Conservation (phyloP, 805 yeast genomes). For the Cyberlindnera saturnus region DNA sequence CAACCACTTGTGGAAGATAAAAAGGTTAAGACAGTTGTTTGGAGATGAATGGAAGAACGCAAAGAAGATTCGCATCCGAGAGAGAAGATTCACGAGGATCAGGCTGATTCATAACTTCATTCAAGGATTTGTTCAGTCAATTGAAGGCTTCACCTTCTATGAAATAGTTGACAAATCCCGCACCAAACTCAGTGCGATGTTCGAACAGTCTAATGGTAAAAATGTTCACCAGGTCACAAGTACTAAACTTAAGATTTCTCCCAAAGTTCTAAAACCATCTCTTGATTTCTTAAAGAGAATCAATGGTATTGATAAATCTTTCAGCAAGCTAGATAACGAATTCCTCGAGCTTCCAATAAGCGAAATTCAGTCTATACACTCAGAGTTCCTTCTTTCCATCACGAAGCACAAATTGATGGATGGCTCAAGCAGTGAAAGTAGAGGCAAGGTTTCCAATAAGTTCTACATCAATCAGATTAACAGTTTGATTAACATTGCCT, state of each 20-base stretch:
- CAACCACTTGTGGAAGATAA: constrained; percentile 78
- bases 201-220: constrained; percentile 21
- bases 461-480: constrained; percentile 38
- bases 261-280: constrained; percentile 27
- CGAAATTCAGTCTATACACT: constrained; percentile 35
- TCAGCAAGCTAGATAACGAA: constrained; percentile 3
- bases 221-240: not conserved
- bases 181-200: not conserved
- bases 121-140: constrained; percentile 24
- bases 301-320: constrained; percentile 8
- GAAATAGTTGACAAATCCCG: constrained; percentile 24
- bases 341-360: constrained; percentile 39
- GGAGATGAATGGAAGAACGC: constrained; percentile 41
- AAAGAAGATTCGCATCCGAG: constrained; percentile 18
- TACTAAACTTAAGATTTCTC: constrained; percentile 21
- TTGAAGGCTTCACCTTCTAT: constrained; percentile 27
- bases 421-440: constrained; percentile 18
- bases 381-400: constrained; percentile 29
- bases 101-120: constrained; percentile 28
- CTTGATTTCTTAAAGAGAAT: constrained; percentile 15
- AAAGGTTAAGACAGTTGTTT: constrained; percentile 52
- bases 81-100: constrained; percentile 6
- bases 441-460: constrained; percentile 32
- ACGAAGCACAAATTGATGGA: constrained; percentile 32
- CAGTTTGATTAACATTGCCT: constrained; percentile 29